Evolutionary conservation across 805 yeast genomes (phyloP), one percentile per base, ranked within the genome.

Genomic region (Wickerhamomyces rabaulensis): DNA sequence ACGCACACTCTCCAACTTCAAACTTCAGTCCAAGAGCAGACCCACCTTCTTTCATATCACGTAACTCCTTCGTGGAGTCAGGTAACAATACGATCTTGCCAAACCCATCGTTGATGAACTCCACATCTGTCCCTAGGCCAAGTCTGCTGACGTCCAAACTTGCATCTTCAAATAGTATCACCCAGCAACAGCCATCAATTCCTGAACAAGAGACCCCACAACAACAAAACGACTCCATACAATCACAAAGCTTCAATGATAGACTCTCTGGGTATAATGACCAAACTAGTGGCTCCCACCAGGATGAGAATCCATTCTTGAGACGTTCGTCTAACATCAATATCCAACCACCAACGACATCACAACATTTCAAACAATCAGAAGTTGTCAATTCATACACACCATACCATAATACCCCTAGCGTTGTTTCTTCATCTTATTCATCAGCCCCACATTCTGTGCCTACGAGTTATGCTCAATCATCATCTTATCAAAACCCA

Each of bases 391-490:
- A 57, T 40, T 58, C 66, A 16, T 65, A 53, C 50, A 58, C 65
- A 39, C 66, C 75, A 42, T 64, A 53, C 45, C 78, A 74, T 54
- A 71, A 74, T 54, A 69, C 78, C 3, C 80, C 79, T 6, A 68
- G 68, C 41, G 74, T 64, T n/a, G 70, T 76, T 4, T 70, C 78
- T 40, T 66, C 74, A 12, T 75, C 75, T 3, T 72, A 72, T 49
- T 63, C 73, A 6, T 62, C 71, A 17, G 61, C 64, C 45, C 54
- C 65, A 21, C 50, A 57, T 41, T 53, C 61, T 9, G 52, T 55
- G 4, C 64, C 60, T 25, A 53, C 41, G 44, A 43, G 49, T 47
- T 42, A 44, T 43, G 23, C 20, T 6, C 39, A 19, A 36, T 36
- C 39, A n/a, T 38, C 48, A 16, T 55, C 54, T 5, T 50, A 64